Percentiles rank a stretch among this genome's conserved stretches.
Evolutionary conservation across 2,329 filamentous ascomycete genomes (phyloP).

Genomic region (Cadophora luteo-olivacea): DNA sequence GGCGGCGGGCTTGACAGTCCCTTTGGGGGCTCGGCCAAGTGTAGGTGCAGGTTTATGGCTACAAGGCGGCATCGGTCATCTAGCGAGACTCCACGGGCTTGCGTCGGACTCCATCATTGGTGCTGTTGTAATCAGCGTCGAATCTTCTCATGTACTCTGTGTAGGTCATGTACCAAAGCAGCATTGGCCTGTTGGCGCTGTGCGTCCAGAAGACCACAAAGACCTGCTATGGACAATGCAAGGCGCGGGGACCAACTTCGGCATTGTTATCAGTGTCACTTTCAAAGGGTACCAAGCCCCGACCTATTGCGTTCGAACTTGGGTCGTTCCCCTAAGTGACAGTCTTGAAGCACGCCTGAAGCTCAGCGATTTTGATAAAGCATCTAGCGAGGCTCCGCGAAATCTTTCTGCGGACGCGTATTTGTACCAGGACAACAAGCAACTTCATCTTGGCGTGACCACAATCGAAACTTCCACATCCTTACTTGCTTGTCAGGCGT

Average conservation of each 20-base stretch:
- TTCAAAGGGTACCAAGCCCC: conserved; percentile 32
- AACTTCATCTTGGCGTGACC: conserved; percentile 58
- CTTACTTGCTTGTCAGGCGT: conserved; percentile 23
- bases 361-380: conserved; percentile 48
- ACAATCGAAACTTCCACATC: conserved; percentile 51
- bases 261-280: conserved; percentile 37
- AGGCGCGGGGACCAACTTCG: conserved; percentile 39
- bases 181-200: conserved; percentile 30
- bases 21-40: conserved; percentile 66
- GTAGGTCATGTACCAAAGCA: conserved; percentile 49
- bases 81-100: conserved; percentile 54
- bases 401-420: conserved; percentile 60
- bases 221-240: conserved; percentile 37
- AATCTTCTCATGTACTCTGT: conserved; percentile 53
- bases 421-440: conserved; percentile 55
- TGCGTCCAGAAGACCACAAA: conserved; percentile 31
- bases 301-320: conserved; percentile 35
- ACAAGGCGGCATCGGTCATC: conserved; percentile 65
- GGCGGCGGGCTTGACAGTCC: conserved; percentile 58
- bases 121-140: conserved; percentile 61
- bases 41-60: conserved; percentile 69
- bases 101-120: conserved; percentile 66
- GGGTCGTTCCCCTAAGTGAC: conserved; percentile 31
- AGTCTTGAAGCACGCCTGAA: conserved; percentile 42
- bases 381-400: conserved; percentile 50